Percentiles rank a stretch among this genome's conserved stretches.
phyloP scores from a whole-genome alignment of 1,284 basidiomycete species.

The Cutaneotrichosporon spelunceum region DNA sequence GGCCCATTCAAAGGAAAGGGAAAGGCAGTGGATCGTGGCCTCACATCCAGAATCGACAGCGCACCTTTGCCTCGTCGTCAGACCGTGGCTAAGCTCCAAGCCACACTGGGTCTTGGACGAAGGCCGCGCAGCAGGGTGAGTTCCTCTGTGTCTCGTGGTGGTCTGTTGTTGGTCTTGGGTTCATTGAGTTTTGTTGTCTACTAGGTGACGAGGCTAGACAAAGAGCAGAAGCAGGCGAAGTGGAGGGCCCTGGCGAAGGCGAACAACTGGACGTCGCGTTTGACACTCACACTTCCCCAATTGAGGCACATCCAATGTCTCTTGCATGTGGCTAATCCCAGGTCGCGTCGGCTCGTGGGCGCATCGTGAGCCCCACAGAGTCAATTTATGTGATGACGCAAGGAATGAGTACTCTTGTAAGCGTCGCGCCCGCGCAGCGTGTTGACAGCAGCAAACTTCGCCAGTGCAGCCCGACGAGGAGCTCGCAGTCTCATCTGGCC shows the following conservation, averaged over 20 bases:
- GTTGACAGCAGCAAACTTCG: neutral
- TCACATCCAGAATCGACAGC: neutral
- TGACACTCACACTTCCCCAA: neutral
- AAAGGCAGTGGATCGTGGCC: neutral
- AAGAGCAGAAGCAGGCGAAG: neutral
- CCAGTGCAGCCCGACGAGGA: neutral
- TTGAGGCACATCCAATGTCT: neutral
- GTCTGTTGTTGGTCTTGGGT: neutral
- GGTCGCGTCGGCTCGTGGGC: neutral
- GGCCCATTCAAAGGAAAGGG: neutral
- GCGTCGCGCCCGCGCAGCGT: neutral
- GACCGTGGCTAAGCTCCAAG: neutral
- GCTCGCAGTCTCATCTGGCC: neutral
- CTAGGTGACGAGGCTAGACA: neutral
- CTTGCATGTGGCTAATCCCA: neutral
- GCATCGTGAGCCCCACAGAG: neutral
- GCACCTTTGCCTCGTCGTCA: neutral
- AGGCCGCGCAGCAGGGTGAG: neutral
- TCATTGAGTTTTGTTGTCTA: neutral
- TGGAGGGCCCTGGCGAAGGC: neutral
- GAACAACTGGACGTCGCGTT: neutral
- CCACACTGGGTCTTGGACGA: neutral
- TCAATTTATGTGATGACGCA: slow-evolving; percentile 2
- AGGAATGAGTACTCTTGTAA: neutral
- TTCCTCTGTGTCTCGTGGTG: neutral